A percentile compares a stretch with the other conserved stretches of the same genome.
phyloP scores from a whole-genome alignment of 257 asterid genomes.

The Nicotiana noctiflora region DNA sequence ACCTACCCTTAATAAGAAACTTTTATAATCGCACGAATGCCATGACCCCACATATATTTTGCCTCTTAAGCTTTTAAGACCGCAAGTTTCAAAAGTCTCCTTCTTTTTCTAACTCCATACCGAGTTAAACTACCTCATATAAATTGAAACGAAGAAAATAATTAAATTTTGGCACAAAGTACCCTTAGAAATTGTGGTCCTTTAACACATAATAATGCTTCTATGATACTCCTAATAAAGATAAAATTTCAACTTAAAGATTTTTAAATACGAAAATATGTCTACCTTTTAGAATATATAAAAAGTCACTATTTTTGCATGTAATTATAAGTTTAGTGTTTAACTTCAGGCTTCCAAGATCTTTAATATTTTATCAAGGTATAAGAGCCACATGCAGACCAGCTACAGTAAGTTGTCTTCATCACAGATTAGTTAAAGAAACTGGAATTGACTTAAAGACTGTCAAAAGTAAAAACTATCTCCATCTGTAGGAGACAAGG shows the following conservation, averaged over 20 bases:
- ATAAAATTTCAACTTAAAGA: not conserved
- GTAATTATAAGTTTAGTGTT: not conserved
- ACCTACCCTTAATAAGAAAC: no score
- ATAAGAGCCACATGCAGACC: not conserved
- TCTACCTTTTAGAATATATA: not conserved
- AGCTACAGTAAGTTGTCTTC: constrained; percentile 14
- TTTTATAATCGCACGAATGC: no score
- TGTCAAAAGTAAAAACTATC: constrained; percentile 42
- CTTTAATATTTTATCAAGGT: not conserved
- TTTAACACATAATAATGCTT: no score
- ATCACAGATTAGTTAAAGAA: not conserved
- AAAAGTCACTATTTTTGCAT: not conserved
- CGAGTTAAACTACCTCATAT: no score
- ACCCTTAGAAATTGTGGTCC: no score
- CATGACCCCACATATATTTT: no score
- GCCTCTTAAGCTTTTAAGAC: no score
- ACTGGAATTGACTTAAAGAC: constrained; percentile 32
- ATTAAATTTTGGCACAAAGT: no score
- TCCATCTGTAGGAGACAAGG: constrained; percentile 34
- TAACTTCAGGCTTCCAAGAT: not conserved
- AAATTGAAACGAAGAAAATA: no score
- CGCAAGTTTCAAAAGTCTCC: no score
- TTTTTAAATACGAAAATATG: not conserved
- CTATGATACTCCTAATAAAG: not conserved
- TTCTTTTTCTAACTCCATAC: no score